A percentile compares a stretch with the other conserved stretches of the same genome.
Conservation (phyloP, 768 basidiomycete genomes). For the Lyophyllum semitale region DNA sequence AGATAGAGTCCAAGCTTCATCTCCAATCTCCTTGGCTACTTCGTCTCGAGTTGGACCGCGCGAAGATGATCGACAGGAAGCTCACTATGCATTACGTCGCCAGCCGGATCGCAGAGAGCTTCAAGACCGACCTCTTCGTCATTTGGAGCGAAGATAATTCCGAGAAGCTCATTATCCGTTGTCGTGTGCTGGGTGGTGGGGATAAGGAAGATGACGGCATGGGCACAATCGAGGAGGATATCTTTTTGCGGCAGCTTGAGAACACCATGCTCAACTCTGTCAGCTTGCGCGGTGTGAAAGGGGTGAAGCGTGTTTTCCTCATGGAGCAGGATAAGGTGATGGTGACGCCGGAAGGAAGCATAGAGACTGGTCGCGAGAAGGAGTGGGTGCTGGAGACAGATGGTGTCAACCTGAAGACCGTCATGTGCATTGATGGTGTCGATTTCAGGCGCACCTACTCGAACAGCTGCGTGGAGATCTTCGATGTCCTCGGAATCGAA, state of each 20-base stretch:
- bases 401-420: slow-evolving; percentile 92
- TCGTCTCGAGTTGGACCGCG: slow-evolving; percentile 93
- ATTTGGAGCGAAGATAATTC: slow-evolving; percentile 99
- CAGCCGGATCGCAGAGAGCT: slow-evolving; percentile 89
- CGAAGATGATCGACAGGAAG: slow-evolving; percentile 97
- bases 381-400: slow-evolving; percentile 99
- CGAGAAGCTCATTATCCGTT: slow-evolving; percentile 95
- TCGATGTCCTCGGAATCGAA: slow-evolving; percentile 94
- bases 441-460: slow-evolving; percentile 93
- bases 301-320: slow-evolving; percentile 92
- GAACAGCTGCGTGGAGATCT: slow-evolving; percentile 95
- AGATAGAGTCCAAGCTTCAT: slow-evolving; percentile 87
- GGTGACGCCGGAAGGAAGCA: slow-evolving; percentile 63
- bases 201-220: slow-evolving; percentile 86
- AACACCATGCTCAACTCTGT: slow-evolving; percentile 96
- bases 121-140: slow-evolving; percentile 95
- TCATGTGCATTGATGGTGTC: slow-evolving; percentile 94
- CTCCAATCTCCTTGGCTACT: slow-evolving; percentile 97
- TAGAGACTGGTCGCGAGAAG: slow-evolving; percentile 62
- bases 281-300: slow-evolving; percentile 89
- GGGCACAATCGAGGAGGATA: slow-evolving; percentile 84
- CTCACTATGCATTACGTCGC: slow-evolving; percentile 95
- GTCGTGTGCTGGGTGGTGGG: slow-evolving; percentile 82
- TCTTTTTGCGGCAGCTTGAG: slow-evolving; percentile 94
- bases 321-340: slow-evolving; percentile 81